These are phyloP conservation scores for Podila minutissima DNA, from an alignment of 192 early-diverging fungal species.

Conservation along the genomic window DNA sequence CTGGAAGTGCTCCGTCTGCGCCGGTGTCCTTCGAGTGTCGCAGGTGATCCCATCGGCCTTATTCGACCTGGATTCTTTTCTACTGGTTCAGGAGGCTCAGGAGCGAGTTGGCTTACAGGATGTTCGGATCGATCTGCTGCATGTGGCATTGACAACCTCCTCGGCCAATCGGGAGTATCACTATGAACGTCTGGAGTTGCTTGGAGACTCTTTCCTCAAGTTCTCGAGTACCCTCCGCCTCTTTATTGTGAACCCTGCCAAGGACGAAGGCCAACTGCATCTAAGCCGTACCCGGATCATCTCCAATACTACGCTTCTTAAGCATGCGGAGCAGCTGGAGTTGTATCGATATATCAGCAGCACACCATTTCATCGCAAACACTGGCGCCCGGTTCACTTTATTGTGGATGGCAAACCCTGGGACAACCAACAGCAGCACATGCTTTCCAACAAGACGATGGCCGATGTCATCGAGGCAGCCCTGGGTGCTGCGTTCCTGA, in stretches of 20 bases:
- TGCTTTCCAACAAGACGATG: constrained; percentile 83
- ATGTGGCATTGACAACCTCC: constrained; percentile 79
- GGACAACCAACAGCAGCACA: constrained; percentile 46
- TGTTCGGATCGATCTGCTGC: constrained; percentile 55
- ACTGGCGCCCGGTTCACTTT: constrained; percentile 63
- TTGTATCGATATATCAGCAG: constrained; percentile 71
- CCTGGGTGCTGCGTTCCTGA: constrained; percentile 78
- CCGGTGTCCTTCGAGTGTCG: constrained; percentile 53
- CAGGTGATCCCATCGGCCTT: constrained; percentile 72
- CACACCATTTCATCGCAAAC: constrained; percentile 66
- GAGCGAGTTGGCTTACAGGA: constrained; percentile 40
- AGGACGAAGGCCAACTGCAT: constrained; percentile 86
- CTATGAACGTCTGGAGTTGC: constrained; percentile 90
- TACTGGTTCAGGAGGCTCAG: constrained; percentile 60
- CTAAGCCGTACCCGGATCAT: constrained; percentile 74
- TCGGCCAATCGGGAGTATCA: constrained; percentile 72
- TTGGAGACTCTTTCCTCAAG: constrained; percentile 93
- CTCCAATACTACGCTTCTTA: constrained; percentile 78
- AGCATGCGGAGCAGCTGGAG: constrained; percentile 58
- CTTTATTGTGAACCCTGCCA: constrained; percentile 77
- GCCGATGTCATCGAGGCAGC: constrained; percentile 90
- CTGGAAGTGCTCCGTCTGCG: constrained; percentile 33
- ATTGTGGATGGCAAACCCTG: constrained; percentile 39
- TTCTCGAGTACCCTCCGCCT: constrained; percentile 75
- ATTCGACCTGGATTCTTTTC: constrained; percentile 64